Conservation (phyloP, 768 basidiomycete genomes). For the Megacollybia marginata region DNA sequence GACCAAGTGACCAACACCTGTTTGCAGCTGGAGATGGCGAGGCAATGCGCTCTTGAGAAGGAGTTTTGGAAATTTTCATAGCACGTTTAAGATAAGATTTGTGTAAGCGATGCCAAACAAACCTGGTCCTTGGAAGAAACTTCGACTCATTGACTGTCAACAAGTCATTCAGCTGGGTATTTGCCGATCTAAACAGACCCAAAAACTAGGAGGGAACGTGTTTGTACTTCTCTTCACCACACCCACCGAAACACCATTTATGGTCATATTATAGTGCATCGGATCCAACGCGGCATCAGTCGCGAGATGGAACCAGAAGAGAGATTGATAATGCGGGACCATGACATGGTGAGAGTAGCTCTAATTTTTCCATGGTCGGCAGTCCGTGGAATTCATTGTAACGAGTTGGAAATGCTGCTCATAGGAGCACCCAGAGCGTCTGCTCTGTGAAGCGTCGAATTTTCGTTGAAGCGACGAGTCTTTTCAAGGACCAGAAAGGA, state of each 20-base stretch:
- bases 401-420: too few species aligned
- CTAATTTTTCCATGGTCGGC: not conserved
- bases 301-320: not conserved
- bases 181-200: too few species aligned
- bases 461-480: conserved; percentile 23
- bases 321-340: not conserved
- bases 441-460: conserved; percentile 10
- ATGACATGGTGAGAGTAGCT: not conserved
- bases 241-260: not conserved
- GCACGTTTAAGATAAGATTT: too few species aligned
- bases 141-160: too few species aligned
- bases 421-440: too few species aligned
- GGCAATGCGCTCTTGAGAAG: conserved; percentile 24
- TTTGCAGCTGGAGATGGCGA: conserved; percentile 33
- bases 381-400: too few species aligned
- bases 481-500: conserved; percentile 38
- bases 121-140: too few species aligned
- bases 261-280: not conserved
- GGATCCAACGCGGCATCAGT: not conserved
- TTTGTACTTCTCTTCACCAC: too few species aligned
- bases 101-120: too few species aligned
- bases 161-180: too few species aligned
- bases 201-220: too few species aligned
- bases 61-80: conserved; percentile 9
- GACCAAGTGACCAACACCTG: not conserved